A percentile compares a stretch with the other conserved stretches of the same genome.
Evolutionary conservation across 371 early-diverging fungal species (phyloP).

Genomic region (Syncephalastrum racemosum): DNA sequence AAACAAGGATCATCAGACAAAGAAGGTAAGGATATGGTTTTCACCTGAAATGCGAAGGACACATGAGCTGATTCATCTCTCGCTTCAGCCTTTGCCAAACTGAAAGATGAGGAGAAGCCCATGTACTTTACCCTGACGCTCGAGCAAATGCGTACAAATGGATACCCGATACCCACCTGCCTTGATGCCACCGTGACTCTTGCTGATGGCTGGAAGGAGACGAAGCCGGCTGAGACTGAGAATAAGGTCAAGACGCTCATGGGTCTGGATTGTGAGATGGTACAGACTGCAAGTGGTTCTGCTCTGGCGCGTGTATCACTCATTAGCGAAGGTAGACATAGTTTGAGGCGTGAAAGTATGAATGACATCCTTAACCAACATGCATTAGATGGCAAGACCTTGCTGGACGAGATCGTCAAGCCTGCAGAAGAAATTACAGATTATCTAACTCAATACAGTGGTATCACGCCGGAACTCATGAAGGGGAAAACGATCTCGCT

Average conservation of each 20-base stretch:
- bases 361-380: background rate
- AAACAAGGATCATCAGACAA: slow-evolving; percentile 21
- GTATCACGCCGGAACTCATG: slow-evolving; percentile 66
- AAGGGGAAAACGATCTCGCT: slow-evolving; percentile 52
- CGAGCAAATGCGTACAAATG: slow-evolving; percentile 43
- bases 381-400: slow-evolving; percentile 33
- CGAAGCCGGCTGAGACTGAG: slow-evolving; percentile 27
- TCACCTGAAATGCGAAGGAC: background rate
- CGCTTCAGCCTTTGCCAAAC: slow-evolving; percentile 12
- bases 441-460: slow-evolving; percentile 69
- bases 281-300: slow-evolving; percentile 65
- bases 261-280: slow-evolving; percentile 88
- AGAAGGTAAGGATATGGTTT: slow-evolving; percentile 3
- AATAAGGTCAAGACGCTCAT: slow-evolving; percentile 40
- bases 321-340: slow-evolving; percentile 48
- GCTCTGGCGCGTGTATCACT: slow-evolving; percentile 74
- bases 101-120: slow-evolving; percentile 42
- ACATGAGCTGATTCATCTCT: background rate
- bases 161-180: slow-evolving; percentile 57
- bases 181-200: slow-evolving; percentile 32
- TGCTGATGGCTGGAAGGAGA: slow-evolving; percentile 58
- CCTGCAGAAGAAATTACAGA: slow-evolving; percentile 68
- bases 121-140: slow-evolving; percentile 36
- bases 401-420: slow-evolving; percentile 74
- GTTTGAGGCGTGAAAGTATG: background rate